Conservation (phyloP, 148 eudicot genomes). For the Salicornia ramosissima region DNA sequence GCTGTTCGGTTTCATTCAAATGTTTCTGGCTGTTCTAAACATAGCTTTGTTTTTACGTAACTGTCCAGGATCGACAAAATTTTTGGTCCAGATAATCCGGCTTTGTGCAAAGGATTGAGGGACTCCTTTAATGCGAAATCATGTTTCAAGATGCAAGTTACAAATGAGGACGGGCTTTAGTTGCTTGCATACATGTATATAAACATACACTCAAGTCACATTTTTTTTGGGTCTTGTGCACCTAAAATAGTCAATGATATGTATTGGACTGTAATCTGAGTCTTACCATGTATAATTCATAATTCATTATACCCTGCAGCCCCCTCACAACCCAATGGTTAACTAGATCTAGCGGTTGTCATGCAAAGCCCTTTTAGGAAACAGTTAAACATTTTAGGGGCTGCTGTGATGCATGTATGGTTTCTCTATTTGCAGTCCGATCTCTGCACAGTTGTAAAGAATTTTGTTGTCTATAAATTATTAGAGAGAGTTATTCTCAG, state of each 20-base stretch:
- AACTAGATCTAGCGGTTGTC: slow-evolving; percentile 5
- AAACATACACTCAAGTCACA: background rate
- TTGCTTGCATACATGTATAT: slow-evolving; percentile 15
- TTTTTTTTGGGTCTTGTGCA: background rate
- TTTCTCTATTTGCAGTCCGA: slow-evolving; percentile 13
- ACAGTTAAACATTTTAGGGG: slow-evolving; percentile 16
- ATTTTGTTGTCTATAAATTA: slow-evolving; percentile 25
- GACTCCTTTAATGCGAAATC: slow-evolving; percentile 17
- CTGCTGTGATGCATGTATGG: slow-evolving; percentile 1
- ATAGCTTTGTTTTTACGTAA: background rate
- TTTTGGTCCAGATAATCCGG: slow-evolving; percentile 25
- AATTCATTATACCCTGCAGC: background rate
- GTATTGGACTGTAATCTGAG: slow-evolving; percentile 20
- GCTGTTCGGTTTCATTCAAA: background rate
- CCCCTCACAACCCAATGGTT: background rate
- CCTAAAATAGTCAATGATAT: background rate
- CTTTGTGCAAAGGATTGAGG: slow-evolving; percentile 31
- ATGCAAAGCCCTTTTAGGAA: slow-evolving; percentile 20
- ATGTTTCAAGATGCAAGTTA: slow-evolving; percentile 14
- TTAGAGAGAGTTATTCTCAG: background rate
- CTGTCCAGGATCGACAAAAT: slow-evolving; percentile 10
- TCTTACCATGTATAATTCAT: slow-evolving; percentile 26
- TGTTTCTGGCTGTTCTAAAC: background rate
- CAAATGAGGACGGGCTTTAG: background rate
- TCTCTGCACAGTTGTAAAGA: slow-evolving; percentile 29